Conservation (phyloP, 2,329 filamentous ascomycete genomes). For the Fusarium sp. region DNA sequence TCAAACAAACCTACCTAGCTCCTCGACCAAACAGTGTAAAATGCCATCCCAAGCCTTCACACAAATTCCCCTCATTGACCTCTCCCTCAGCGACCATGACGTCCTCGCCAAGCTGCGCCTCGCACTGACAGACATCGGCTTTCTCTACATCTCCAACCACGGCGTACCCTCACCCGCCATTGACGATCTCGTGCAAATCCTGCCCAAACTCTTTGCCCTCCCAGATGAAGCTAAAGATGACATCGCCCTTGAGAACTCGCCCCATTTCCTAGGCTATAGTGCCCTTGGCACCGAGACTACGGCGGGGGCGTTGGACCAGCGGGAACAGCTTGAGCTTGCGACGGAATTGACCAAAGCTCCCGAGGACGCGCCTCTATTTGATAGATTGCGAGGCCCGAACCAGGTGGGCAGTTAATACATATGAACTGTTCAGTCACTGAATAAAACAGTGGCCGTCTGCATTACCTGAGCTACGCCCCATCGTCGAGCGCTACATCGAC, state of each 20-base stretch:
- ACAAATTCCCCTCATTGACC: slow-evolving; percentile 61
- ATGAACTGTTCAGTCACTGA: neutral
- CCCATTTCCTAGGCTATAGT: slow-evolving; percentile 71
- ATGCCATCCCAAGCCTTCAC: slow-evolving; percentile 45
- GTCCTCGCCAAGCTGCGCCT: slow-evolving; percentile 57
- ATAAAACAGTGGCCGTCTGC: slow-evolving; percentile 55
- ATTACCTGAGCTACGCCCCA: slow-evolving; percentile 49
- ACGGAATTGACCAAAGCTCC: slow-evolving; percentile 61
- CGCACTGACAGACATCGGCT: slow-evolving; percentile 63
- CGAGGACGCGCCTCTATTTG: slow-evolving; percentile 52
- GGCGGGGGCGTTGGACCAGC: slow-evolving; percentile 60
- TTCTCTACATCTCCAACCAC: slow-evolving; percentile 64
- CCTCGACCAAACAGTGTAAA: neutral
- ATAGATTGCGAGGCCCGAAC: slow-evolving; percentile 60
- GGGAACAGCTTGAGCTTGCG: slow-evolving; percentile 70
- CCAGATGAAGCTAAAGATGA: slow-evolving; percentile 51
- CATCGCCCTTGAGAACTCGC: slow-evolving; percentile 62
- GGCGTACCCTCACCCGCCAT: slow-evolving; percentile 53
- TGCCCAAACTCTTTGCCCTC: slow-evolving; percentile 59
- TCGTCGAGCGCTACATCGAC: slow-evolving; percentile 61
- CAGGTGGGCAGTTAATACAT: slow-evolving; percentile 51
- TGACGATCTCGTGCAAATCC: slow-evolving; percentile 51
- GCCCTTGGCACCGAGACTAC: slow-evolving; percentile 66
- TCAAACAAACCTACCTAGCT: neutral
- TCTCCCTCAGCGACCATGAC: slow-evolving; percentile 55